Percentiles rank a stretch among this genome's conserved stretches.
These are phyloP conservation scores for Hymenoscyphus infarciens DNA, from an alignment of 2,329 filamentous ascomycete species.

Conservation along the genomic window DNA sequence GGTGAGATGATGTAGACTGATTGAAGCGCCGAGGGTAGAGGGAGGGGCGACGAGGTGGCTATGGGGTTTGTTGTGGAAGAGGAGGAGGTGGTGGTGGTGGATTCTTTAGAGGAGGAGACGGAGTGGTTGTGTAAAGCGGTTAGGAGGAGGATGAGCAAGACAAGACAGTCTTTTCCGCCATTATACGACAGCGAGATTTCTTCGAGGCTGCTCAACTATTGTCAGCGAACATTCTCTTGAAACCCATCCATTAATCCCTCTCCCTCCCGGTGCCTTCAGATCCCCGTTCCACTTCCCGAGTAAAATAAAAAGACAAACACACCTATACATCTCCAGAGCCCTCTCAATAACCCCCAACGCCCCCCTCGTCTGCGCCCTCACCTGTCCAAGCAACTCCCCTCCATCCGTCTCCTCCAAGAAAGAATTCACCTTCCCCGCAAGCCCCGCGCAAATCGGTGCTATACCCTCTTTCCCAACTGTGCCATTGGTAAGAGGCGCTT, in stretches of 20 bases:
- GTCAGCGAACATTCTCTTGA: slow-evolving; percentile 1
- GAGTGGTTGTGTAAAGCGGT: slow-evolving; percentile 34
- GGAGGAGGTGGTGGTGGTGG: neutral
- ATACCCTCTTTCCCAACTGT: slow-evolving; percentile 22
- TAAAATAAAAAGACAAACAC: slow-evolving; percentile 34
- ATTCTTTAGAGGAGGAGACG: neutral
- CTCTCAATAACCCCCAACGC: slow-evolving; percentile 72
- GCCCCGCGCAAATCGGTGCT: slow-evolving; percentile 27
- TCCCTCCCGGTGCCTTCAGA: neutral
- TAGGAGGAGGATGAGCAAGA: slow-evolving; percentile 74
- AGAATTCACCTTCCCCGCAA: slow-evolving; percentile 28
- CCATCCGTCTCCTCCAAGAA: slow-evolving; percentile 31
- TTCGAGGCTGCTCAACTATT: slow-evolving; percentile 52
- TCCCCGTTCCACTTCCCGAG: neutral
- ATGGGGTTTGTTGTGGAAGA: neutral
- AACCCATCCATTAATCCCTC: neutral
- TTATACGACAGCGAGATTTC: slow-evolving; percentile 93
- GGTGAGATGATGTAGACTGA: slow-evolving; percentile 85
- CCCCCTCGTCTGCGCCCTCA: slow-evolving; percentile 71
- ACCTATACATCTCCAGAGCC: slow-evolving; percentile 74
- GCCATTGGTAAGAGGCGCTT: slow-evolving; percentile 20
- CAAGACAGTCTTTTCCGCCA: slow-evolving; percentile 95
- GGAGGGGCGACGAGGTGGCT: too few relatives aligned
- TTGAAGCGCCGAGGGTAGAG: slow-evolving; percentile 46
- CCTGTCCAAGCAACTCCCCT: slow-evolving; percentile 27